Conservation (phyloP, 2,329 filamentous ascomycete genomes). For the Claviceps maximensis region DNA sequence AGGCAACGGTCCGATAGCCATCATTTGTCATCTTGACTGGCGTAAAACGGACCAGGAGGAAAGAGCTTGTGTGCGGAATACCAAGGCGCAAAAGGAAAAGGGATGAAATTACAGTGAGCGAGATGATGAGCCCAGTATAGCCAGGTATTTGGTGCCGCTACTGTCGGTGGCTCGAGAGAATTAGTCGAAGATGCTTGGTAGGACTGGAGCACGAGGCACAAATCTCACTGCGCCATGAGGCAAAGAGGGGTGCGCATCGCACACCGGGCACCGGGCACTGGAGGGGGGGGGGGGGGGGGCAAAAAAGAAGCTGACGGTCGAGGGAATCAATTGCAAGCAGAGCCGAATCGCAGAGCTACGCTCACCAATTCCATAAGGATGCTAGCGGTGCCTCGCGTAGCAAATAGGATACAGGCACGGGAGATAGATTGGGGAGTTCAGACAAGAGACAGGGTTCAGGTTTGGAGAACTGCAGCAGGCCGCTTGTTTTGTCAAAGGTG, state of each 20-base stretch:
- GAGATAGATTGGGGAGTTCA: neutral
- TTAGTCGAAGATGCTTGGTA: neutral
- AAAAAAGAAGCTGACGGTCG: neutral
- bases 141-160: neutral
- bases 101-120: neutral
- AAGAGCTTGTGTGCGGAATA: neutral
- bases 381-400: neutral
- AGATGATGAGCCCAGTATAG: neutral
- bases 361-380: neutral
- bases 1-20: constrained; percentile 54
- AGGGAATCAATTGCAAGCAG: neutral
- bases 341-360: neutral
- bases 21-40: constrained; percentile 9
- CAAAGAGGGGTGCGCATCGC: neutral
- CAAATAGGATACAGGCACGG: neutral
- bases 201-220: neutral
- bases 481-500: too few species aligned
- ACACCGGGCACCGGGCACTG: too few species aligned
- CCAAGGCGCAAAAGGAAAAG: neutral
- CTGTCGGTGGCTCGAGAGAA: neutral
- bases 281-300: too few species aligned
- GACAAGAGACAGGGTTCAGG: neutral
- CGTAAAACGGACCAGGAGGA: neutral
- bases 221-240: neutral
- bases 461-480: too few species aligned